Evolutionary conservation across 805 yeast genomes (phyloP).

Genomic region (Candida anglica): DNA sequence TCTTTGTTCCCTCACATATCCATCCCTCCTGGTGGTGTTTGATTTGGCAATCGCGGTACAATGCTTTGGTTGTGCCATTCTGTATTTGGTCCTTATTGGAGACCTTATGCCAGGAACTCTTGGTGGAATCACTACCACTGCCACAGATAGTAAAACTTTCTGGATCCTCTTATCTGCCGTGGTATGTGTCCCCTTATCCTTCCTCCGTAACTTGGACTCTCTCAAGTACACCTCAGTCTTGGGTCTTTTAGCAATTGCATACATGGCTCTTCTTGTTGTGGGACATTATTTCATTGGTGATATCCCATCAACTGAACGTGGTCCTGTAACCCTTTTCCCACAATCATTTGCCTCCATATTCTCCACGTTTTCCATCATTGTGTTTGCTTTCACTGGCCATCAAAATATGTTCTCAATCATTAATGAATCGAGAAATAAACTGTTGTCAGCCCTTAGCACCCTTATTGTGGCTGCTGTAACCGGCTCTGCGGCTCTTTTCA

Average conservation of each 20-base stretch:
- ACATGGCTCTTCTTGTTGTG: slow-evolving; percentile 68
- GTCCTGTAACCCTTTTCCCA: slow-evolving; percentile 29
- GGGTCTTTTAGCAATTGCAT: slow-evolving; percentile 77
- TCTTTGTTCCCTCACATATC: slow-evolving; percentile 60
- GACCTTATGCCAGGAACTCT: slow-evolving; percentile 71
- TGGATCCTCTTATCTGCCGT: slow-evolving; percentile 55
- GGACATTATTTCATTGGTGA: slow-evolving; percentile 64
- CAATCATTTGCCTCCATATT: slow-evolving; percentile 50
- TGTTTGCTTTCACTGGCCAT: slow-evolving; percentile 94
- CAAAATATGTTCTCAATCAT: slow-evolving; percentile 90
- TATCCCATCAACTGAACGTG: slow-evolving; percentile 29
- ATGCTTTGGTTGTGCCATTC: slow-evolving; percentile 68
- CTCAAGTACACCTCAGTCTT: slow-evolving; percentile 80
- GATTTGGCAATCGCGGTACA: slow-evolving; percentile 68
- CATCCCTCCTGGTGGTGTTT: slow-evolving; percentile 55
- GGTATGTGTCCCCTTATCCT: slow-evolving; percentile 60
- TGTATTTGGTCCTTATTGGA: slow-evolving; percentile 67
- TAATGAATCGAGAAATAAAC: slow-evolving; percentile 66
- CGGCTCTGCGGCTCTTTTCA: slow-evolving; percentile 58
- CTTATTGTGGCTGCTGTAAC: slow-evolving; percentile 52
- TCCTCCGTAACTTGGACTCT: slow-evolving; percentile 72
- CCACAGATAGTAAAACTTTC: slow-evolving; percentile 43
- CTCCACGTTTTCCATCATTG: slow-evolving; percentile 78
- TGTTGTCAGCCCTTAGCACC: slow-evolving; percentile 33
- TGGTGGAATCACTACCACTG: slow-evolving; percentile 67